phyloP scores from a whole-genome alignment of 2,329 filamentous ascomycete species.

The Pseudopyricularia cyperi region DNA sequence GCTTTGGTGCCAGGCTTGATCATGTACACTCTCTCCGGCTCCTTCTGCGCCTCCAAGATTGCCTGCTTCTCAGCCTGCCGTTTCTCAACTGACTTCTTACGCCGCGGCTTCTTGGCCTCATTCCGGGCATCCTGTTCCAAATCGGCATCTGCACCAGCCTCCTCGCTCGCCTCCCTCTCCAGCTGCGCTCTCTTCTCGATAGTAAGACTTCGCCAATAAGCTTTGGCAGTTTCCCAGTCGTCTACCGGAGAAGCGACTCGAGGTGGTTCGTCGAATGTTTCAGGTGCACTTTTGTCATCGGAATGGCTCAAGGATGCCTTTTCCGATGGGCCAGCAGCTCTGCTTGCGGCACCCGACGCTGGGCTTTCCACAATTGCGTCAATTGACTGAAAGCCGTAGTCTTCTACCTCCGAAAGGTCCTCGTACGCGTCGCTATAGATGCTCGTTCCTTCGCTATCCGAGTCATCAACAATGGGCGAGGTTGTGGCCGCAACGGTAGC shows the following conservation, averaged over 20 bases:
- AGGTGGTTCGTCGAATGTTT: not conserved
- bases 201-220: conserved; percentile 56
- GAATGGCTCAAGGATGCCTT: not conserved
- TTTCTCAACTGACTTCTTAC: conserved; percentile 26
- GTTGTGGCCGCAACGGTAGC: conserved; percentile 11
- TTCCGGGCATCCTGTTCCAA: conserved; percentile 19
- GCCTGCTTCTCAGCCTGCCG: conserved; percentile 24
- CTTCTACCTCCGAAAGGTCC: conserved; percentile 51
- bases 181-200: conserved; percentile 49
- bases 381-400: conserved; percentile 57
- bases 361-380: conserved; percentile 59
- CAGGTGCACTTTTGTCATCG: not conserved
- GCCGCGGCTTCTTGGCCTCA: conserved; percentile 22
- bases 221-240: conserved; percentile 56
- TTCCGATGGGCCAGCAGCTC: not conserved
- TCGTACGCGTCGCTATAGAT: conserved; percentile 70
- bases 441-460: conserved; percentile 23
- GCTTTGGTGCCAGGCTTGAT: conserved; percentile 16
- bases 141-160: conserved; percentile 35
- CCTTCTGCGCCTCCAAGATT: conserved; percentile 17
- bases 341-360: not conserved
- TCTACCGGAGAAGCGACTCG: conserved; percentile 10
- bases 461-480: conserved; percentile 18
- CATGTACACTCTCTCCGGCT: conserved; percentile 14
- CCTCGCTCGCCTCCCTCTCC: conserved; percentile 42